A percentile compares a stretch with the other conserved stretches of the same genome.
These are phyloP conservation scores for Pichia ethanolica DNA, from an alignment of 805 yeast genomes.

Conservation along the genomic window DNA sequence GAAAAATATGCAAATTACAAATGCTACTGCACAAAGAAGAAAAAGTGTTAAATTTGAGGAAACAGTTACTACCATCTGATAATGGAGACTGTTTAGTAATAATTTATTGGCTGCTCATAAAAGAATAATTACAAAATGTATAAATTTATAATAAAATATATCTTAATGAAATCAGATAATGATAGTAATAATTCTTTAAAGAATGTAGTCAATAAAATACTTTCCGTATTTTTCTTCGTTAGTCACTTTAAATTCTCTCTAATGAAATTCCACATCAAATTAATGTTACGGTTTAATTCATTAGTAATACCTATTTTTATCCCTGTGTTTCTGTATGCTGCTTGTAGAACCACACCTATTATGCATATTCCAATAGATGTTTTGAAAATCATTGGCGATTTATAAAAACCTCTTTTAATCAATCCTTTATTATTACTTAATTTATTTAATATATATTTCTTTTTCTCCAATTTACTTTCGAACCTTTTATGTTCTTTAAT, in stretches of 20 bases:
- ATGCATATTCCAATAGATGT: slow-evolving; percentile 4
- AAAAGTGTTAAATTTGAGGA: slow-evolving; percentile 28
- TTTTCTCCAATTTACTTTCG: background rate
- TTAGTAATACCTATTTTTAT: background rate
- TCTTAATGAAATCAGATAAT: too few relatives aligned
- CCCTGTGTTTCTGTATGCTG: background rate
- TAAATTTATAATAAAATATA: too few relatives aligned
- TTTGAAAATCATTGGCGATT: background rate
- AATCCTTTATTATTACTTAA: background rate
- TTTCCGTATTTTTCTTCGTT: too few relatives aligned
- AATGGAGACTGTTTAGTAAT: background rate
- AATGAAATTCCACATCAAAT: background rate
- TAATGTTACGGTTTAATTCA: background rate
- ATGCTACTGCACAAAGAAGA: slow-evolving; percentile 8
- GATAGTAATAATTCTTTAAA: too few relatives aligned
- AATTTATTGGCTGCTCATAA: too few relatives aligned
- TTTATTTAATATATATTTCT: background rate
- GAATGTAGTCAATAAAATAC: too few relatives aligned
- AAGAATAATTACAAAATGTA: too few relatives aligned
- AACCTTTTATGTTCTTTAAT: slow-evolving; percentile 1
- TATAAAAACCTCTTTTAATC: background rate
- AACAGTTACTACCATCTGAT: slow-evolving; percentile 3
- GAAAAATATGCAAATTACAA: background rate
- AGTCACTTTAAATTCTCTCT: background rate
- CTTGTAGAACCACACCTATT: slow-evolving; percentile 1